Evolutionary conservation across 257 asterid species (phyloP), one percentile per base, ranked within the genome.

Genomic region (Jaltomata sinuosa): DNA sequence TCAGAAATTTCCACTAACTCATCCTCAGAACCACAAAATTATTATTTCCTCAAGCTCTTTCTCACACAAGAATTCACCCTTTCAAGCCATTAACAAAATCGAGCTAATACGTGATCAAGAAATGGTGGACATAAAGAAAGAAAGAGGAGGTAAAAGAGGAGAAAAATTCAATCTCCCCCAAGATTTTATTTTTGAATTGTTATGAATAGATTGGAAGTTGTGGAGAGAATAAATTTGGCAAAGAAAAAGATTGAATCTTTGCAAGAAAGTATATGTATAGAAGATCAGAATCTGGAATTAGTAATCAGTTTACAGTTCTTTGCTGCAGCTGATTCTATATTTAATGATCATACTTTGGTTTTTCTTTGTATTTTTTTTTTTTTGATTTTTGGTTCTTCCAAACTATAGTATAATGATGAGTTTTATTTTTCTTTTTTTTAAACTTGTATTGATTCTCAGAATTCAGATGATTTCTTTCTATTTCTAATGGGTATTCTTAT

Each of bases 201-300:
- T 64, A 65, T 84, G 84, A 86, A 18, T 25, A 65, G 87, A 84
- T 84, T 87, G 80, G 87, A 86, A 53, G 89, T 89, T 90, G 97
- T 88, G 90, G 83, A 57, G 87, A 85, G 49, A 90, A 90, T 85
- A 85, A 90, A 88, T 87, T n/a, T 62, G 85, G 90, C 85, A 83
- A 88, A 83, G 85, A 77, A 78, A 42, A 84, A 82, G 82, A 79
- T 38, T 61, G 40, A 19, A 62, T 82, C 65, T 80, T 85, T 90
- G 87, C 93, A 80, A 88, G 27, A 85, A 87, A 87, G 85, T 87
- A 91, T 88, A 88, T 90, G 91, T 88, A 88, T 89, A 90, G 91
- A 87, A 8, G 83, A 88, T 86, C 87, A 85, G 83, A 84, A 85
- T 85, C 90, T 84, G 81, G 89, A 89, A 91, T 85, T 81, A 89